Evolutionary conservation across 2,329 filamentous ascomycete genomes (phyloP).

Genomic region (Xylariales sp.): DNA sequence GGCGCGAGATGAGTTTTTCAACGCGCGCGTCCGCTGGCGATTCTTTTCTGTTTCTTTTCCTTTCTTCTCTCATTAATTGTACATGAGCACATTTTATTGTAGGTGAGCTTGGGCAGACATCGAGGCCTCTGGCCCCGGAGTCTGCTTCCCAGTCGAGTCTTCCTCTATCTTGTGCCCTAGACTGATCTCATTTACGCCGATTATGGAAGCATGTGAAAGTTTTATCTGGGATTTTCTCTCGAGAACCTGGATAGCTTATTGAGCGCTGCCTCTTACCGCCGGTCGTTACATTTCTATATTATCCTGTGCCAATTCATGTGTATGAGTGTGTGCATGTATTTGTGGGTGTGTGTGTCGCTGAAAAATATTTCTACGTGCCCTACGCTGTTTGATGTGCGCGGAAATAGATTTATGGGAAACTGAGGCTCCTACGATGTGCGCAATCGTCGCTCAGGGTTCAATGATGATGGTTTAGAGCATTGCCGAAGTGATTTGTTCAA

Average conservation of each 20-base stretch:
- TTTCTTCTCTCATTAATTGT: constrained; percentile 53
- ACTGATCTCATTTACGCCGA: constrained; percentile 48
- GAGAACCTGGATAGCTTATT: constrained; percentile 45
- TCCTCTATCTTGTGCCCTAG: constrained; percentile 72
- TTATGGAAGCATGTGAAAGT: constrained; percentile 70
- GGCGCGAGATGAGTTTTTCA: not conserved
- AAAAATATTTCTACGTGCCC: too few species aligned
- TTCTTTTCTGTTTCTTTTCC: constrained; percentile 27
- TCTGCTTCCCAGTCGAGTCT: constrained; percentile 54
- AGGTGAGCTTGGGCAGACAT: constrained; percentile 57
- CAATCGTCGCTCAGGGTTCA: too few species aligned
- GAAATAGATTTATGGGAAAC: too few species aligned
- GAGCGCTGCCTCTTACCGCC: constrained; percentile 69
- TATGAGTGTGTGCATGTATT: too few species aligned
- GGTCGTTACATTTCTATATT: constrained; percentile 58
- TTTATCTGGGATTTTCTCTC: constrained; percentile 28
- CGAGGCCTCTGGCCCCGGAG: constrained; percentile 29
- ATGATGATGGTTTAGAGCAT: too few species aligned
- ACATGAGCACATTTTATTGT: constrained; percentile 69
- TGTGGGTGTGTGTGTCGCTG: too few species aligned
- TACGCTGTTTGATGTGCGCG: too few species aligned
- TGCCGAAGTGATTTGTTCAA: too few species aligned
- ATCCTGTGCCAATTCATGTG: too few species aligned
- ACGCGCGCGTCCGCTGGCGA: not conserved
- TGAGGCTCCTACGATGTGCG: too few species aligned